Evolutionary conservation across 495 filamentous ascomycete genomes (phyloP), one percentile per base, ranked within the genome.

Genomic region (Geopyxis carbonaria): DNA sequence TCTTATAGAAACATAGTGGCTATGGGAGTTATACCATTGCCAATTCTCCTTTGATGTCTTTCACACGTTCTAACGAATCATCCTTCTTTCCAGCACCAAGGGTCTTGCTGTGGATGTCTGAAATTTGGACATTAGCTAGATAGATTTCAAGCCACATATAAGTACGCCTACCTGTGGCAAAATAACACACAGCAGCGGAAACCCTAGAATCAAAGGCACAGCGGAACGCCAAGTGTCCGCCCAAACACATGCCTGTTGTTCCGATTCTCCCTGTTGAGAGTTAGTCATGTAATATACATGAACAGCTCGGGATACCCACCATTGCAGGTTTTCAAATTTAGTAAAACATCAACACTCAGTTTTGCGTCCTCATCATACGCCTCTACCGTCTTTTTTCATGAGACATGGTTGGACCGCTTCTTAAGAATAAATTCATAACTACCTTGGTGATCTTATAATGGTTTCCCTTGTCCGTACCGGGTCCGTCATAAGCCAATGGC

Each of bases 171-270:
- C 50, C 50, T 5, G 87, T 95, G 1, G 80, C 86, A 61, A 95
- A 93, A 61, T 89, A 95, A 46, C 80, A 77, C 20, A 92, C 78
- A 18, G 73, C 68, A 20, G 80, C 80, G 30, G 66, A 70, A 34
- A 93, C 69, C 19, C 84, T 67, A 16, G 66, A 66, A 55, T 93
- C 81, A 34, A 93, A 64, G 39, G 75, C 81, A 51, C 79, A 83
- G 36, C 87, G 72, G 48, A 82, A 79, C 28, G 87, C 78, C 16
- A 93, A 68, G 57, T 95, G 87, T 3, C 87, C 87, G 37, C 87
- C 87, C 2, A 95, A 73, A 58, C 87, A 93, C 87, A 95, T 95
- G 22, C 87, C 87, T 5, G 85, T 92, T 2, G 80, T 64, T 29
- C 87, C 87, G 38, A 95, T 73, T 8, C 71, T 70, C 22, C 87